Base-by-base conservation (phyloP, 257 asterid genomes). In the Penstemon eatonii region DNA sequence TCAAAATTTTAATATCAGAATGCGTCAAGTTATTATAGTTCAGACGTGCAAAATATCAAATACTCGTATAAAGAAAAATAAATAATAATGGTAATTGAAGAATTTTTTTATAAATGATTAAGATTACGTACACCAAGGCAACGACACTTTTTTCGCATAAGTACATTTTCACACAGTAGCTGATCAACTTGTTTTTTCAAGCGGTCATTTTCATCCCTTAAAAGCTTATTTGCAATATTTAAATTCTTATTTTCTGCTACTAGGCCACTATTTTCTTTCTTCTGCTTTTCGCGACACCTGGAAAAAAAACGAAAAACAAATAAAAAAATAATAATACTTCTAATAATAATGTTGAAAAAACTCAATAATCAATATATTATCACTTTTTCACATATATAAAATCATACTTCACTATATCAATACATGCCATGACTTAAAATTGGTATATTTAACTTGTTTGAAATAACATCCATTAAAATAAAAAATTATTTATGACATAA, bases 201-300 rank as follows among this genome's bases (percentile, higher is more conserved):
- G 8, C 43, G 60, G n/a, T 72, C 80, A 44, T 72, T 82, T 57
- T 76, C 82, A 55, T 78, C 79, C 82, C 43, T 62, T 41, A 80
- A 39, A 19, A 72, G 10, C 56, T 59, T 72, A n/a, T 72, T 74
- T 18, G 77, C 54, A 8, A 65, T 54, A 56, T 44, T 11, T 65
- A 85, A 56, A 43, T 65, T 71, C 76, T 59, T 72, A 71, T 73
- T 83, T 60, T 79, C 75, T 8, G 13, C 59, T 5, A 37, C 73
- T 53, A 68, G 70, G 4, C 56, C 70, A 3, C 41, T 47, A 15
- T 19, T 64, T 67, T 67, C 84, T 67, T 73, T 85, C 70, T 53
- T 69, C 72, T 78, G 78, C 76, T 72, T 80, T 51, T 78, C 80
- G 33, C 80, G 83, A 38, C 79, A 53, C 74, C 88, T 85, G 70